Conservation (phyloP, 2,329 filamentous ascomycete genomes). For the Botrytis pseudocinerea region DNA sequence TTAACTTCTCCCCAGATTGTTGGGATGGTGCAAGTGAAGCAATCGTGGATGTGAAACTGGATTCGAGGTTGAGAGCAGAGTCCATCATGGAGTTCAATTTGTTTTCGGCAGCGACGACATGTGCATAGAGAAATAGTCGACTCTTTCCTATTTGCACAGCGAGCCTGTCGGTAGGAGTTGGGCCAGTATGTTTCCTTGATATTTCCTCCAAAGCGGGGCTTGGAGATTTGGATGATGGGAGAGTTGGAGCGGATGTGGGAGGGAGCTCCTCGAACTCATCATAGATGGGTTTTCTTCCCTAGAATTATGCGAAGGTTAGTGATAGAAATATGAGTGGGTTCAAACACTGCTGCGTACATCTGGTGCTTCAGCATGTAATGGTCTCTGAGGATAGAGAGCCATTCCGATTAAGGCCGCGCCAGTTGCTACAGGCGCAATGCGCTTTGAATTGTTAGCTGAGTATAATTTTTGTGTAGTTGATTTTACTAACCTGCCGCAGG, state of each 20-base stretch:
- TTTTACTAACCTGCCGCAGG: slow-evolving; percentile 50
- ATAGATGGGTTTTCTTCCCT: slow-evolving; percentile 72
- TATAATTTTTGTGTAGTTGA: slow-evolving; percentile 25
- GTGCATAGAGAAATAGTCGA: slow-evolving; percentile 76
- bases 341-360: slow-evolving; percentile 29
- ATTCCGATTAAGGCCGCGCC: slow-evolving; percentile 46
- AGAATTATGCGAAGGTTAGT: slow-evolving; percentile 30
- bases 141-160: slow-evolving; percentile 77
- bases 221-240: slow-evolving; percentile 27
- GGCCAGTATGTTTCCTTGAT: slow-evolving; percentile 46
- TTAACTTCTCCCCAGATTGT: slow-evolving; percentile 82
- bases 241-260: slow-evolving; percentile 38
- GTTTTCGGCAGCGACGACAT: slow-evolving; percentile 75
- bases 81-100: slow-evolving; percentile 81
- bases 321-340: slow-evolving; percentile 5
- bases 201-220: slow-evolving; percentile 22
- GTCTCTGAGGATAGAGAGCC: slow-evolving; percentile 48
- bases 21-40: slow-evolving; percentile 83
- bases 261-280: slow-evolving; percentile 59
- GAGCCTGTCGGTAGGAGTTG: slow-evolving; percentile 86
- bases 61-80: slow-evolving; percentile 79
- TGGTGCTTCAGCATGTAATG: slow-evolving; percentile 51
- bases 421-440: slow-evolving; percentile 49
- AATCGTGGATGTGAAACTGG: slow-evolving; percentile 84
- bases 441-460: slow-evolving; percentile 42